Evolutionary conservation across 2,329 filamentous ascomycete genomes (phyloP).

Genomic region (Xylariales sp.): DNA sequence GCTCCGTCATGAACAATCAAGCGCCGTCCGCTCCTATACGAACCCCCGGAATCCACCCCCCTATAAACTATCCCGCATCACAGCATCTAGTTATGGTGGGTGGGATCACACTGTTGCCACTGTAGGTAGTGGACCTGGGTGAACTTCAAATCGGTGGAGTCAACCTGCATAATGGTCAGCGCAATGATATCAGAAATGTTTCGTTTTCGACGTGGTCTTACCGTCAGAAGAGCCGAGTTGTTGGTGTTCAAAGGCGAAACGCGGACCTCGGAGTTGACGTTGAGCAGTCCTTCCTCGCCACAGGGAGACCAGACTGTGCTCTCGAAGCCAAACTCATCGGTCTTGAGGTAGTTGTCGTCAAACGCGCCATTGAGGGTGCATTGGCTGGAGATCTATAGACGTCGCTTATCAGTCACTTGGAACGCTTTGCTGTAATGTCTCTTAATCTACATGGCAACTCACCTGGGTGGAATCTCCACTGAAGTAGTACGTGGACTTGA

Average conservation of each 20-base stretch:
- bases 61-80: too few species aligned
- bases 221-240: slow-evolving; percentile 20
- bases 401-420: slow-evolving; percentile 17
- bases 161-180: slow-evolving; percentile 15
- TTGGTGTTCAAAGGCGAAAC: slow-evolving; percentile 16
- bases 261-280: slow-evolving; percentile 49
- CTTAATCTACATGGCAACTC: slow-evolving; percentile 8
- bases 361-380: slow-evolving; percentile 38
- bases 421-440: neutral
- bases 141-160: slow-evolving; percentile 26
- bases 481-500: slow-evolving; percentile 52
- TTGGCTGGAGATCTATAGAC: slow-evolving; percentile 30
- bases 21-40: too few species aligned
- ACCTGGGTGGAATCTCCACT: slow-evolving; percentile 39
- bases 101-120: slow-evolving; percentile 16
- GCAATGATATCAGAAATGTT: neutral
- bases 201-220: slow-evolving; percentile 13
- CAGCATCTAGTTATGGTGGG: too few species aligned
- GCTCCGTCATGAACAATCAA: too few species aligned
- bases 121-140: slow-evolving; percentile 24
- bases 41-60: too few species aligned
- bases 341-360: slow-evolving; percentile 36
- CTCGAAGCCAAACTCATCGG: slow-evolving; percentile 38
- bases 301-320: slow-evolving; percentile 49
- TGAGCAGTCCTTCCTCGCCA: slow-evolving; percentile 42